Conservation (phyloP, 2,329 filamentous ascomycete genomes). For the Xylaria multiplex region DNA sequence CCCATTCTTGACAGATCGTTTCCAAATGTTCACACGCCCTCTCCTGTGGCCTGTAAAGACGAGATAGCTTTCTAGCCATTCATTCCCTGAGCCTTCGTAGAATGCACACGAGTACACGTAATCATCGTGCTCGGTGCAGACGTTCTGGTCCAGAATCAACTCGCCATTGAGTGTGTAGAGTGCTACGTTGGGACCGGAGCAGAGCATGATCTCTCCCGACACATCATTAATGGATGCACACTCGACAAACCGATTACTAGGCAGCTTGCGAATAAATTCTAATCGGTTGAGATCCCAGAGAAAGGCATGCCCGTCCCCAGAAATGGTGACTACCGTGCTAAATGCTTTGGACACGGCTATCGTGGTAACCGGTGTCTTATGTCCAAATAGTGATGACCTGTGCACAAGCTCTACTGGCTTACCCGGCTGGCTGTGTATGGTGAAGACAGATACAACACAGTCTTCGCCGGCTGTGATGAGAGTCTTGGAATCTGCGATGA, state of each 20-base stretch:
- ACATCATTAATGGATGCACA: constrained; percentile 90
- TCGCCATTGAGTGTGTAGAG: constrained; percentile 91
- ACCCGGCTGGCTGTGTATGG: constrained; percentile 68
- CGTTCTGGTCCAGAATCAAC: constrained; percentile 80
- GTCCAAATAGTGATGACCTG: constrained; percentile 85
- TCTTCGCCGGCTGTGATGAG: constrained; percentile 93
- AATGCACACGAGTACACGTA: constrained; percentile 85
- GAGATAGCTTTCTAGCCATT: constrained; percentile 88
- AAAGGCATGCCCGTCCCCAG: constrained; percentile 81
- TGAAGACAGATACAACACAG: constrained; percentile 88
- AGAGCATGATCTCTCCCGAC: constrained; percentile 88
- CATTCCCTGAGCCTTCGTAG: constrained; percentile 89
- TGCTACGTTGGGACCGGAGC: constrained; percentile 76
- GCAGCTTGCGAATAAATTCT: constrained; percentile 82
- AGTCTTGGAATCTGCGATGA: constrained; percentile 89
- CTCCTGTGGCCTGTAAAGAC: constrained; percentile 88
- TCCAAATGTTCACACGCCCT: constrained; percentile 85
- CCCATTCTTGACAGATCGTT: constrained; percentile 65
- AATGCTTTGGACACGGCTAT: constrained; percentile 90
- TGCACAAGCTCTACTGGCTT: constrained; percentile 83
- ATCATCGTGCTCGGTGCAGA: constrained; percentile 78
- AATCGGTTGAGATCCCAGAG: constrained; percentile 95
- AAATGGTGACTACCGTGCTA: constrained; percentile 86
- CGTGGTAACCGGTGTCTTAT: constrained; percentile 82
- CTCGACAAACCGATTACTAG: constrained; percentile 67